Evolutionary conservation across 768 basidiomycete species (phyloP).

Genomic region (Suillus subalutaceus): DNA sequence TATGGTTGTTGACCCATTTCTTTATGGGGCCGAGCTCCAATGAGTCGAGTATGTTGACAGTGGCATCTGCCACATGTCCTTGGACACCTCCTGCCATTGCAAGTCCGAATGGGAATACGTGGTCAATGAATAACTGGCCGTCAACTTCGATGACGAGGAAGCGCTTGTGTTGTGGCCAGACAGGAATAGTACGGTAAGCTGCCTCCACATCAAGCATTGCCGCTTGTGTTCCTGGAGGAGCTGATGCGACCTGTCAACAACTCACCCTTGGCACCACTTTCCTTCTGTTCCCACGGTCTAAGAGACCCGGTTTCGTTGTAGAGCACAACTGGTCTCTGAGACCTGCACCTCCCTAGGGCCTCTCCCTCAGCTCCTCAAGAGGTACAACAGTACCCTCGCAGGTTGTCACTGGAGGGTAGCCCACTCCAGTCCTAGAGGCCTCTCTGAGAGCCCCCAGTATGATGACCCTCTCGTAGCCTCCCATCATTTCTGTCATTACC

Average conservation of each 20-base stretch:
- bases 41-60: slow-evolving; percentile 23
- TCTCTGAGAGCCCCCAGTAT: too few relatives aligned
- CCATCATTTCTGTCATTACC: too few relatives aligned
- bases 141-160: slow-evolving; percentile 36
- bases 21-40: not conserved
- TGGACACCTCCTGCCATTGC: slow-evolving; percentile 34
- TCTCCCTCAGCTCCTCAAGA: too few relatives aligned
- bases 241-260: slow-evolving; percentile 35
- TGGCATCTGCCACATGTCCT: slow-evolving; percentile 32
- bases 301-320: too few relatives aligned
- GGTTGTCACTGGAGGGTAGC: too few relatives aligned
- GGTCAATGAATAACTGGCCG: slow-evolving; percentile 35
- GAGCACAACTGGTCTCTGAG: too few relatives aligned
- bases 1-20: not conserved
- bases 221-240: slow-evolving; percentile 35
- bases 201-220: slow-evolving; percentile 36
- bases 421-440: too few relatives aligned
- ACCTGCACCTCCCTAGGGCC: too few relatives aligned
- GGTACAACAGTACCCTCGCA: too few relatives aligned
- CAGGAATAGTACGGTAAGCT: slow-evolving; percentile 38
- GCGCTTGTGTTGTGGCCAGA: slow-evolving; percentile 34
- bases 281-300: too few relatives aligned
- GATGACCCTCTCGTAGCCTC: too few relatives aligned
- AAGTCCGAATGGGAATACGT: slow-evolving; percentile 34
- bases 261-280: too few relatives aligned